Base-by-base conservation (phyloP, 2,329 filamentous ascomycete genomes). In the Ophiocordyceps camponoti-rufipedis region DNA sequence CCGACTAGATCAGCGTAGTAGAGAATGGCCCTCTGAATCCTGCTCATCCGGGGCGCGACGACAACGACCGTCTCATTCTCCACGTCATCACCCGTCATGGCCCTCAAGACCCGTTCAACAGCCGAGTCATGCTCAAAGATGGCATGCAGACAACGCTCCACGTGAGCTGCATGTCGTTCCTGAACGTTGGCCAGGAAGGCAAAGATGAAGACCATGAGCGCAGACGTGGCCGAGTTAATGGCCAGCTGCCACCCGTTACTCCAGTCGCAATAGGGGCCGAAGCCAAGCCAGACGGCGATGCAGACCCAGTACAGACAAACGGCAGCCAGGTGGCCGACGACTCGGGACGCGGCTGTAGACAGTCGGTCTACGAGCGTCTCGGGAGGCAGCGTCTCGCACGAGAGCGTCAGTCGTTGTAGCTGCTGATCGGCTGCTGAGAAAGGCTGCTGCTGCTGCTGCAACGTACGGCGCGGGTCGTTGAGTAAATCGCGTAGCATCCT, bases 1-100 rank as follows among this genome's bases (percentile, higher is more conserved):
- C 65, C 66, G 28, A 69, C 60, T 28, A 68, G 52, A 45, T 64
- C 64, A 8, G 62, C 62, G 44, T 64, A 65, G 48, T 63, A 62
- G 46, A 62, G 63, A 45, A 69, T 63, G n/a, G 46, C 51, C 18
- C 59, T 55, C 44, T 69, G 62, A 1, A 62, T 48, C 3, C 48
- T 46, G 43, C 49, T 57, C n/a, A 63, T 54, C 14, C 49, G 55
- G 0, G 58, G 59, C 0, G 59, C 55, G 19, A 54, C 48, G 13
- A 64, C 54, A 6, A 56, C 52, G 9, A 63, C 56, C 1, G 54
- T 52, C 0, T 53, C 50, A 49, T 69, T 66, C 0, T 58, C 55
- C 3, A 51, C 48, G 10, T 50, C 49, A 41, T 63, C 59, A 12
- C 58, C 52, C 0, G 60, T 62, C 40, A 65, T 52, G 19, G 49